Base-by-base conservation (phyloP, 1,284 basidiomycete genomes). In the Trichosporon coremiiforme region DNA sequence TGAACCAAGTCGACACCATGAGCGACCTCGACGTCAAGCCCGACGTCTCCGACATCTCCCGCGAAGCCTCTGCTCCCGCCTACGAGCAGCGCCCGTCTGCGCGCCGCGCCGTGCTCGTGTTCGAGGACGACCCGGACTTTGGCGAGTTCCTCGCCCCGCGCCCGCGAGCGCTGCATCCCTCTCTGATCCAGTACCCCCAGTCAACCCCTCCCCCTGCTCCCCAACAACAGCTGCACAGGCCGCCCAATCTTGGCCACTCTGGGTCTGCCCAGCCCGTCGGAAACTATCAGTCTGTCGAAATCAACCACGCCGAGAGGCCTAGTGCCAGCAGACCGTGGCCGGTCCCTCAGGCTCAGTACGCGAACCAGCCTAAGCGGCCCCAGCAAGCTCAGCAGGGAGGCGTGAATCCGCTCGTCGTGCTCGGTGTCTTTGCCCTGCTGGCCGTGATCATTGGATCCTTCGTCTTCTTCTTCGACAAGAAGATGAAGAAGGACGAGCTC, bases 121-220 rank as follows among this genome's bases (percentile, higher is more conserved):
- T 53, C 20, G 47, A 53, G 20, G 47, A 53, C 20, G 47, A 53
- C 9, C 47, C 47, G n/a, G 47, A 53, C 47, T 53, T 53, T 22
- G 47, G 47, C 47, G 47, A 53, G 47, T 53, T 53, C 47, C 47
- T 53, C 20, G 47, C 47, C n/a, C 47, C 47, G n/a, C n/a, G 47
- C 3, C 47, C 47, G 47, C n/a, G 7, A 20, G n/a, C 47, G 4
- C 47, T 12, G 20, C 47, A 53, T 9, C 47, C 47, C 20, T 2
- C 3, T 9, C 9, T 53, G 47, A 53, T 53, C 47, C 47, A 53
- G 47, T 53, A 53, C 20, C 47, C 47, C 4, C 47, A 53, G n/a
- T 22, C 45, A 3, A 47, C 45, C 6, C 15, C 47, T 1, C 20
- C n/a, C 8, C 20, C 47, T 22, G 20, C 47, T 22, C 47, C 47